phyloP scores from a whole-genome alignment of 441 rosid species.

The Pelargonium citronellum region DNA sequence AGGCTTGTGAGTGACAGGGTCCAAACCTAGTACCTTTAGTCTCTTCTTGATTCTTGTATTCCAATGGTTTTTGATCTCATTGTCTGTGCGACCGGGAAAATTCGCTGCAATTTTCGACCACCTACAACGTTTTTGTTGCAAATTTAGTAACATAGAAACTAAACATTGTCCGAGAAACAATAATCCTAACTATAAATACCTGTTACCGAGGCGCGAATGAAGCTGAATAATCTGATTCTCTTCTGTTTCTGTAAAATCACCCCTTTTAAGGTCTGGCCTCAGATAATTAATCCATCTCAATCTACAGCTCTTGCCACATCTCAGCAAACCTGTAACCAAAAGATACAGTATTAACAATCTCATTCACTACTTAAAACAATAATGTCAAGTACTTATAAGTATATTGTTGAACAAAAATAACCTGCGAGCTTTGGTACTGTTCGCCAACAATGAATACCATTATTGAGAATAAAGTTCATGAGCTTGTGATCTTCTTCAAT shows the following conservation, averaged over 20 bases:
- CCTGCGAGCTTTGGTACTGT: constrained; percentile 74
- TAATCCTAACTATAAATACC: too few relatives aligned
- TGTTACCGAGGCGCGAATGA: constrained; percentile 69
- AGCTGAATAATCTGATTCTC: constrained; percentile 72
- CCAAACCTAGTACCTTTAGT: constrained; percentile 55
- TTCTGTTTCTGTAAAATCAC: constrained; percentile 63
- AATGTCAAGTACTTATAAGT: too few relatives aligned
- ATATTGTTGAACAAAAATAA: too few relatives aligned
- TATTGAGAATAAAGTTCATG: constrained; percentile 61
- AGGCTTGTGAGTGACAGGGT: constrained; percentile 34
- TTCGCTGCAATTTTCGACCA: constrained; percentile 93
- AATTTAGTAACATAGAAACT: too few relatives aligned
- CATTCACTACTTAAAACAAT: not conserved
- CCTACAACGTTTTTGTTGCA: constrained; percentile 26
- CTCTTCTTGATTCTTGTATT: constrained; percentile 81
- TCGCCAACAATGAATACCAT: constrained; percentile 94
- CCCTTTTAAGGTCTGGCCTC: constrained; percentile 75
- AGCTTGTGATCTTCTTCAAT: constrained; percentile 90
- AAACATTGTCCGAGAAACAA: too few relatives aligned
- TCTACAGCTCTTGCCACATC: constrained; percentile 92
- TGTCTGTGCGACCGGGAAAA: constrained; percentile 57
- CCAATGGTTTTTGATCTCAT: constrained; percentile 77
- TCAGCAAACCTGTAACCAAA: constrained; percentile 44
- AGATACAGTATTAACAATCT: not conserved
- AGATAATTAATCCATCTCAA: constrained; percentile 68